Base-by-base conservation (phyloP, 768 basidiomycete genomes). In the Vishniacozyma victoriae region DNA sequence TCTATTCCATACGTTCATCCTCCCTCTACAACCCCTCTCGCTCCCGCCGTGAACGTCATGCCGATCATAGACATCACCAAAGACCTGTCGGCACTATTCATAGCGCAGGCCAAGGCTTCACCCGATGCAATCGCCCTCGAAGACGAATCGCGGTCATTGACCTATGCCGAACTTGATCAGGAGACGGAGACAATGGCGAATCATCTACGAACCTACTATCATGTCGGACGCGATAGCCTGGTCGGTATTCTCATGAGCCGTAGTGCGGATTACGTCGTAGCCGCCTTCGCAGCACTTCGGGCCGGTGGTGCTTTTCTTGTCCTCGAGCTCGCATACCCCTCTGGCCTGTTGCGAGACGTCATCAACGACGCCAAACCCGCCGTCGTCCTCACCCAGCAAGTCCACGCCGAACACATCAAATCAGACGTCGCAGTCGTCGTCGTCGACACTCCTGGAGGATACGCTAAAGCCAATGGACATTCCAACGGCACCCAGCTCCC, bases 221-320 rank as follows among this genome's bases (percentile, higher is more conserved):
- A 36, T n/a, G 51, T 53, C 39, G 24, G 40, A 14, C 37, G 51
- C 15, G 51, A 53, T 35, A 43, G 20, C 15, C 46, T 53, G n/a
- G 51, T 53, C 45, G 51, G 51, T 9, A 43, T 53, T 29, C 51
- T 53, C 40, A 36, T 53, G 35, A 23, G 25, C 16, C 38, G 51
- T 22, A 53, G 51, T 24, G 51, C 51, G 20, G 51, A 53, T 29
- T 48, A 53, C 48, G 51, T 53, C 16, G 25, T 53, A 24, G 51
- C 51, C 20, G 35, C 45, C 20, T 46, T 53, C 18, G 51, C 51
- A 22, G 45, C 51, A 23, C 29, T 53, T 27, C 26, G 51, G 14
- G 51, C 51, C 23, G 51, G 51, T 19, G 51, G 51, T 18, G 51
- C 51, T 5, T 53, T 53, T 35, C 46, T 53, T 23, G 51, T 53